phyloP scores from a whole-genome alignment of 1,284 basidiomycete species.

The Trichosporon asahii region DNA sequence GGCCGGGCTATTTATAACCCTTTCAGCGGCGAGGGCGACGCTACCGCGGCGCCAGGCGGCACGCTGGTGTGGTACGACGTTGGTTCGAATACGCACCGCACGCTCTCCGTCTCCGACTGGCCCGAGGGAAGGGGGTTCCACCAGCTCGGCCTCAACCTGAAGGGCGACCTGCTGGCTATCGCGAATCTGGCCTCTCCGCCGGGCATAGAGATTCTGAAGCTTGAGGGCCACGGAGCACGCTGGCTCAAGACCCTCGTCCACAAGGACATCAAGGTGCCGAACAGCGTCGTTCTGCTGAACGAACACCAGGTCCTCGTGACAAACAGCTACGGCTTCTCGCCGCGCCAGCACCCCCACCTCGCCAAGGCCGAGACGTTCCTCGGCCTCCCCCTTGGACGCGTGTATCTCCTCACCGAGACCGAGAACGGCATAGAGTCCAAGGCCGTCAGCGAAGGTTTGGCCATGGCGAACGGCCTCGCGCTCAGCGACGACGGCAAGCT shows the following conservation, averaged over 20 bases:
- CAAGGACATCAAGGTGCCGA: slow-evolving; percentile 3
- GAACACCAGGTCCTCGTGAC: slow-evolving; percentile 16
- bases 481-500: slow-evolving; percentile 12
- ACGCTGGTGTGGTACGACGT: slow-evolving; percentile 8
- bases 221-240: neutral
- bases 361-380: slow-evolving; percentile 10
- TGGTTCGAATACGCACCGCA: neutral
- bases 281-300: slow-evolving; percentile 15
- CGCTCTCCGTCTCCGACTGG: neutral
- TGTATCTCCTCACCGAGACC: slow-evolving; percentile 2
- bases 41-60: neutral
- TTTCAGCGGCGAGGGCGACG: slow-evolving; percentile 4
- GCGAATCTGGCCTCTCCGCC: slow-evolving; percentile 11
- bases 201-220: slow-evolving; percentile 16
- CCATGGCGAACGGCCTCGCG: slow-evolving; percentile 13
- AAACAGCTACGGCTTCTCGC: slow-evolving; percentile 8
- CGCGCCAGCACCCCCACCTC: neutral
- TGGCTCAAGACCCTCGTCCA: slow-evolving; percentile 7
- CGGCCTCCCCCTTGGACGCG: slow-evolving; percentile 1
- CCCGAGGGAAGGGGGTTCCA: slow-evolving; percentile 3
- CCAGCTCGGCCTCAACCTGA: slow-evolving; percentile 14
- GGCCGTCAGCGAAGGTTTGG: neutral
- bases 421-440: neutral
- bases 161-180: slow-evolving; percentile 11
- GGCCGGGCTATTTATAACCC: slow-evolving; percentile 12